Evolutionary conservation across 2,329 filamentous ascomycete species (phyloP), one percentile per base, ranked within the genome.

Genomic region (Ilyonectria mors-panacis): DNA sequence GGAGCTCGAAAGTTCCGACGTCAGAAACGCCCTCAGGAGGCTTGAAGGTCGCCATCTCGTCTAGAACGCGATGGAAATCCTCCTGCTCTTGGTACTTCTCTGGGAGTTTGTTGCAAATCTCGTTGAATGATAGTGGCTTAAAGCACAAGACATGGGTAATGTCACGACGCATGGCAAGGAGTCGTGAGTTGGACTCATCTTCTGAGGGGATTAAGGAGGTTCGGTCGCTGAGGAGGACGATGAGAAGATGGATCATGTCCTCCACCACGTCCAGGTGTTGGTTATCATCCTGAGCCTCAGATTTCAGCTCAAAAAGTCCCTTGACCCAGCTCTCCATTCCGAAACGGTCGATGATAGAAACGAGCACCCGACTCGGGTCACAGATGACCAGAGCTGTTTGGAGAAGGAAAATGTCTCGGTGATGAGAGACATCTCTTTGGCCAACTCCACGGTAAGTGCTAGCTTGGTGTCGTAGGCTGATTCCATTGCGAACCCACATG

Each of bases 401-500:
- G 15, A 99, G 83, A 56, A 99, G 88, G 79, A 98, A 97, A 50
- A 99, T 93, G 77, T 99, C 97, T 65, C 96, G 90, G 75, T 98
- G 95, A 76, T 98, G 95, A 2, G 94, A 94, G 21, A 98, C 93
- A 79, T 99, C 96, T 71, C 96, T 88, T 76, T 97, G 94, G 12
- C 91, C 90, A 15, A 98, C 94, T 45, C 94, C 95, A 17, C 94
- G 91, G 78, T 99, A 99, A 19, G 95, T 96, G 59, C 93, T 93
- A 78, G 97, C 96, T 81, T 99, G 96, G 79, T 99, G 96, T 44
- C 95, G 91, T 58, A 99, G 87, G 75, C 95, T 98, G 77, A 99
- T 94, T 2, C 96, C 96, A 78, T 99, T 99, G 63, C 96, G 91
- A 70, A 99, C 95, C 96, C 97, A 99, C 91, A 98, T 97, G 58